These are phyloP conservation scores for Populus pruinosa DNA, from an alignment of 345 rosid species.

Conservation along the genomic window DNA sequence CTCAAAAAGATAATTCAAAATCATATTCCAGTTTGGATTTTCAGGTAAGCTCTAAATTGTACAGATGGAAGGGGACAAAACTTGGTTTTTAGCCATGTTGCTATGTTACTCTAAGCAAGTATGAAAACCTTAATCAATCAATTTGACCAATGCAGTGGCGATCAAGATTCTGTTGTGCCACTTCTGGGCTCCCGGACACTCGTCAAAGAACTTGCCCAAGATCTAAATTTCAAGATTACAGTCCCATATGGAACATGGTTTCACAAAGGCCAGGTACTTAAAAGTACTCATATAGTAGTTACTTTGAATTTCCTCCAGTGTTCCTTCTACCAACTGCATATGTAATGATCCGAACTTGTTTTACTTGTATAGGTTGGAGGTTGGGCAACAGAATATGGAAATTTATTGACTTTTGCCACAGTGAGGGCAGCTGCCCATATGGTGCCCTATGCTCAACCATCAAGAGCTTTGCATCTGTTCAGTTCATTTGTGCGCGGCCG, in stretches of 20 bases:
- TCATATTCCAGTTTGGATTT: constrained; percentile 71
- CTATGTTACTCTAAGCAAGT: not conserved
- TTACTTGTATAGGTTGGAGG: constrained; percentile 61
- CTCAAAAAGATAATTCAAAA: constrained; percentile 63
- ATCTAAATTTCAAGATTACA: constrained; percentile 53
- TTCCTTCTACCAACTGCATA: not conserved
- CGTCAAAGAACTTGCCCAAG: constrained; percentile 68
- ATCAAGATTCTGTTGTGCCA: constrained; percentile 86
- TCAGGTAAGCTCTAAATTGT: constrained; percentile 43
- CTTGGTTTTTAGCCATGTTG: not conserved
- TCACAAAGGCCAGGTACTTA: constrained; percentile 82
- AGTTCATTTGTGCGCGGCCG: constrained; percentile 59
- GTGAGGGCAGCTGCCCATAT: constrained; percentile 92
- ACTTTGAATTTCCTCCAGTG: not conserved
- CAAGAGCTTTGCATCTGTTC: constrained; percentile 80
- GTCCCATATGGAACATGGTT: constrained; percentile 85
- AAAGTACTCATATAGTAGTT: not conserved
- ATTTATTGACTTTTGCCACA: constrained; percentile 66
- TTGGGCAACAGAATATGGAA: constrained; percentile 79
- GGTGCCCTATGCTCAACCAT: constrained; percentile 91
- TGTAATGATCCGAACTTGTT: not conserved
- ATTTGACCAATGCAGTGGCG: constrained; percentile 48
- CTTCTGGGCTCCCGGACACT: constrained; percentile 74
- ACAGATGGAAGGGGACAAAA: not conserved
- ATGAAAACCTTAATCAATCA: not conserved